phyloP scores from a whole-genome alignment of 2,329 filamentous ascomycete species.

The Coniochaeta sp. region DNA sequence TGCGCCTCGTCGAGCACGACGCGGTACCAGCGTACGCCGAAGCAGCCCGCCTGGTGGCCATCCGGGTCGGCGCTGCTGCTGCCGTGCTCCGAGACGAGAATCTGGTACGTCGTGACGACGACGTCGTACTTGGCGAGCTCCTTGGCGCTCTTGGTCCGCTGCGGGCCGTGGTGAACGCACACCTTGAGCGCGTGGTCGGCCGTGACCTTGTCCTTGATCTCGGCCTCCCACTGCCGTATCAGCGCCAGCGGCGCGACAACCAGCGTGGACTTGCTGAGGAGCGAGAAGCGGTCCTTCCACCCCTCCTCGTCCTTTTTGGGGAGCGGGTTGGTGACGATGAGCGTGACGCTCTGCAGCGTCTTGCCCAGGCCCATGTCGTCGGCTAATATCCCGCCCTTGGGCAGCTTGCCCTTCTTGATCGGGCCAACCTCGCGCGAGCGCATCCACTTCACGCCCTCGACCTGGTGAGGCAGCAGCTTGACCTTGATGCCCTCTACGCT shows the following conservation, averaged over 20 bases:
- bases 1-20: conserved; percentile 95
- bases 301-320: conserved; percentile 47
- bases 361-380: conserved; percentile 98
- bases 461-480: conserved; percentile 84
- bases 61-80: conserved; percentile 41
- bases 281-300: conserved; percentile 62
- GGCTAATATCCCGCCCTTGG: conserved; percentile 89
- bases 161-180: conserved; percentile 83
- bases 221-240: conserved; percentile 94
- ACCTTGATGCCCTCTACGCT: conserved; percentile 74
- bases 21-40: conserved; percentile 90
- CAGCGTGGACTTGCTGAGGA: conserved; percentile 71
- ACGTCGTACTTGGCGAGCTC: conserved; percentile 84
- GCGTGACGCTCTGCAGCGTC: conserved; percentile 85
- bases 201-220: conserved; percentile 77
- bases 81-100: conserved; percentile 83
- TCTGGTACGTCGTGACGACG: conserved; percentile 95
- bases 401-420: conserved; percentile 72
- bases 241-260: conserved; percentile 89
- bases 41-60: conserved; percentile 70
- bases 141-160: conserved; percentile 69
- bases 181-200: conserved; percentile 66
- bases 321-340: conserved; percentile 78
- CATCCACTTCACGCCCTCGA: conserved; percentile 95
- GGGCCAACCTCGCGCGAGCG: conserved; percentile 81